Evolutionary conservation across 169 alveolate species (phyloP).

Genomic region (Plasmodium adleri): DNA sequence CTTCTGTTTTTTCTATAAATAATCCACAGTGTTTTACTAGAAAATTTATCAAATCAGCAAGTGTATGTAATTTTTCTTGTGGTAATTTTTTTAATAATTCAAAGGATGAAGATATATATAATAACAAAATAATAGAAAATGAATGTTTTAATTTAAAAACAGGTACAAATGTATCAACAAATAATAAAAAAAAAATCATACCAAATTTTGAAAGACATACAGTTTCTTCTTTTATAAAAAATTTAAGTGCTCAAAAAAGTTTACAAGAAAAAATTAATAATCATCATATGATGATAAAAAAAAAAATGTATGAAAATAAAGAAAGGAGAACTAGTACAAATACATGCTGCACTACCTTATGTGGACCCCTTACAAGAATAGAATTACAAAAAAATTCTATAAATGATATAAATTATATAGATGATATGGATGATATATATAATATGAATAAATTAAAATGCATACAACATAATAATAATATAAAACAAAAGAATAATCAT

Average conservation of each 20-base stretch:
- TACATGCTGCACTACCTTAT: slow-evolving; percentile 2
- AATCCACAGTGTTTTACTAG: too few species aligned
- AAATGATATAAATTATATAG: background rate
- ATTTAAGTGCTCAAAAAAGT: slow-evolving; percentile 36
- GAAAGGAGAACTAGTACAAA: background rate
- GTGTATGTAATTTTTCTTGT: background rate
- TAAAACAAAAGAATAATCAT: too few species aligned
- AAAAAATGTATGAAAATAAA: background rate
- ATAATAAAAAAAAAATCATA: background rate
- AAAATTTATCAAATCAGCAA: background rate
- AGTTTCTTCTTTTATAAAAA: slow-evolving; percentile 63
- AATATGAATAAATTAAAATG: background rate
- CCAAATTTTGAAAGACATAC: slow-evolving; percentile 67
- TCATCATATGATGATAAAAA: too few species aligned
- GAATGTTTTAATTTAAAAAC: slow-evolving; percentile 14
- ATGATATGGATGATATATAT: background rate
- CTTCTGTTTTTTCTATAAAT: too few species aligned
- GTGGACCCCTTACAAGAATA: background rate
- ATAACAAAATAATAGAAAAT: background rate
- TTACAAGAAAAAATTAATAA: slow-evolving; percentile 18
- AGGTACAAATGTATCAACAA: background rate
- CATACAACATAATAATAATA: too few species aligned
- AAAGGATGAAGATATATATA: background rate
- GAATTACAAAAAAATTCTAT: slow-evolving; percentile 2
- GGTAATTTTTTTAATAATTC: background rate